phyloP scores from a whole-genome alignment of 306 rosid genomes.

The Trichosanthes cucumerina region DNA sequence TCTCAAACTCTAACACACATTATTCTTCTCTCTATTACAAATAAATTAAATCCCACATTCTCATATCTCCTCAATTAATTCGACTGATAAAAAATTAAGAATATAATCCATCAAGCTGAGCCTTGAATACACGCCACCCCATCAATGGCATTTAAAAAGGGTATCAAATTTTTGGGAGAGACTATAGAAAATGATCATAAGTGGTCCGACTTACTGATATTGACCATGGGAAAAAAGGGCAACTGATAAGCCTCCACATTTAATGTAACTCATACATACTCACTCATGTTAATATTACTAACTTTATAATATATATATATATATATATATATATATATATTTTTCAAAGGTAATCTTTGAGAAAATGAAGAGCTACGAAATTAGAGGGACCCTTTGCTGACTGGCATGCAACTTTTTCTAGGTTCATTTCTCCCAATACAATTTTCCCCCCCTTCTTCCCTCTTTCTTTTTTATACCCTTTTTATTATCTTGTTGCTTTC shows the following conservation, averaged over 20 bases:
- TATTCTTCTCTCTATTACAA: background rate
- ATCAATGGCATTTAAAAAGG: slow-evolving; percentile 23
- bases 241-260: slow-evolving; percentile 12
- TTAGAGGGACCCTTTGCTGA: slow-evolving; percentile 3
- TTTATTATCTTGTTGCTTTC: slow-evolving; percentile 13
- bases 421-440: background rate
- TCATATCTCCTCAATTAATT: no score
- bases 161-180: slow-evolving; percentile 13
- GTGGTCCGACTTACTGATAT: slow-evolving; percentile 71
- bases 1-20: slow-evolving; percentile 19
- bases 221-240: slow-evolving; percentile 25
- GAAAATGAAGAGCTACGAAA: background rate
- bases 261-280: slow-evolving; percentile 1
- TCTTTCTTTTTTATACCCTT: background rate
- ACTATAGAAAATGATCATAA: slow-evolving; percentile 16
- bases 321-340: no score
- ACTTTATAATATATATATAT: background rate
- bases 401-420: slow-evolving; percentile 4
- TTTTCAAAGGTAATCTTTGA: background rate
- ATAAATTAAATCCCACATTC: background rate
- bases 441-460: background rate
- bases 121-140: no score
- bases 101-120: no score
- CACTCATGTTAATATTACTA: no score
- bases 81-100: no score